A percentile compares a stretch with the other conserved stretches of the same genome.
Conservation (phyloP, 495 filamentous ascomycete species). For the Podospora sp. region DNA sequence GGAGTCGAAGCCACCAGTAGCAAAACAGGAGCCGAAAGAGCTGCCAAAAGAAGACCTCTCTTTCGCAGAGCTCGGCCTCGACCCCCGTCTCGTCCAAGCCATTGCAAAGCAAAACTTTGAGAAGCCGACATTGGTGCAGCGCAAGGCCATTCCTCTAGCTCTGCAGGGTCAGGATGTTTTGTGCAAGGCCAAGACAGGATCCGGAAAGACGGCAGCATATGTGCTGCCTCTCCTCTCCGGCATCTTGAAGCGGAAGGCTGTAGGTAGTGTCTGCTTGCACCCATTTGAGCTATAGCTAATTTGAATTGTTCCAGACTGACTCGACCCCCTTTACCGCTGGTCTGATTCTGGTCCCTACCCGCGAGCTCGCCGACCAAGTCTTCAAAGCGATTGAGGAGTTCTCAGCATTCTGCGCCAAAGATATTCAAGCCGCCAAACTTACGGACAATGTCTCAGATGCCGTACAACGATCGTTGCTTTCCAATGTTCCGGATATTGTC, state of each 20-base stretch:
- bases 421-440: slow-evolving; percentile 78
- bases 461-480: slow-evolving; percentile 81
- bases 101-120: slow-evolving; percentile 81
- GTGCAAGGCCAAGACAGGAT: slow-evolving; percentile 88
- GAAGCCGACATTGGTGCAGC: slow-evolving; percentile 82
- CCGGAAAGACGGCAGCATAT: slow-evolving; percentile 97
- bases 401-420: slow-evolving; percentile 79
- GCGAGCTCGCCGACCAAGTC: slow-evolving; percentile 91
- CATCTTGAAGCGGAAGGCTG: slow-evolving; percentile 75
- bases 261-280: slow-evolving; percentile 37
- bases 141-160: slow-evolving; percentile 83
- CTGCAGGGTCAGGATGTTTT: slow-evolving; percentile 91
- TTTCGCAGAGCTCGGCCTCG: slow-evolving; percentile 69
- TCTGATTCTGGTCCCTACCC: slow-evolving; percentile 89
- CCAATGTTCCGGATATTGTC: slow-evolving; percentile 86
- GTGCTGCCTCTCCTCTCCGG: slow-evolving; percentile 83
- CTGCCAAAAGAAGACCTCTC: slow-evolving; percentile 30
- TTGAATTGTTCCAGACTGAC: slow-evolving; percentile 31
- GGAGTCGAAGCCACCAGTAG: slow-evolving; percentile 16
- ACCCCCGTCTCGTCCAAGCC: slow-evolving; percentile 82
- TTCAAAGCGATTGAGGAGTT: slow-evolving; percentile 71
- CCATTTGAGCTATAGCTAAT: slow-evolving; percentile 7
- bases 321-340: slow-evolving; percentile 53
- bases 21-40: slow-evolving; percentile 4
- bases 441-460: slow-evolving; percentile 85